Evolutionary conservation across 768 basidiomycete species (phyloP).

Genomic region (Lentinula detonsa): DNA sequence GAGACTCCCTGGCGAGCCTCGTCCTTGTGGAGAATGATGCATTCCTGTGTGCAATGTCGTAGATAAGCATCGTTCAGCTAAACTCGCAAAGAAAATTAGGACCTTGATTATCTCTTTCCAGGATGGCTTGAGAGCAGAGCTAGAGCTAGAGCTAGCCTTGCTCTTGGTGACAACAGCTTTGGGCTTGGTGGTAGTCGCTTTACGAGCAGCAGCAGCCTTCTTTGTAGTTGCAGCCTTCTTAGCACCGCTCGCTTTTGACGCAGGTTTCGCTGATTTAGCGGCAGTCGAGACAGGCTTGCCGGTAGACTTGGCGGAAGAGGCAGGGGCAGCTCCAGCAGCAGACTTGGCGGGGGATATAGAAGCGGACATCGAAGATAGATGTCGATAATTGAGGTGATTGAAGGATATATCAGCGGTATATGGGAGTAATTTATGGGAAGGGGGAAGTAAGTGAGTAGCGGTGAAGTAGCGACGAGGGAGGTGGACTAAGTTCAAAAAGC

Average conservation of each 20-base stretch:
- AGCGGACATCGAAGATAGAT: background rate
- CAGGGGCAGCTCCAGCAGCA: background rate
- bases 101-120: slow-evolving; percentile 56
- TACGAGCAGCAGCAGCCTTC: slow-evolving; percentile 17
- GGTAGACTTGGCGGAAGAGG: background rate
- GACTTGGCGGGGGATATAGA: slow-evolving; percentile 3
- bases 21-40: slow-evolving; percentile 58
- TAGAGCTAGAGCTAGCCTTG: slow-evolving; percentile 20
- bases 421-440: background rate
- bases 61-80: background rate
- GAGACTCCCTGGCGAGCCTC: slow-evolving; percentile 72
- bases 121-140: slow-evolving; percentile 31
- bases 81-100: slow-evolving; percentile 8
- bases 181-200: slow-evolving; percentile 20
- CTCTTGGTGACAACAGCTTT: slow-evolving; percentile 24
- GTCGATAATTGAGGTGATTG: background rate
- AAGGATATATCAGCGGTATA: background rate
- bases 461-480: background rate
- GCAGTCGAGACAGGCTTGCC: slow-evolving; percentile 4
- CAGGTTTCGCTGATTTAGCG: slow-evolving; percentile 2
- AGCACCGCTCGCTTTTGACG: slow-evolving; percentile 11
- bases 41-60: slow-evolving; percentile 46
- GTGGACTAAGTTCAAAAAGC: background rate
- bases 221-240: slow-evolving; percentile 15
- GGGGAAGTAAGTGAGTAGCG: background rate